Evolutionary conservation across 176 grass and related monocot species (phyloP).

Genomic region (Neostapfia colusana): DNA sequence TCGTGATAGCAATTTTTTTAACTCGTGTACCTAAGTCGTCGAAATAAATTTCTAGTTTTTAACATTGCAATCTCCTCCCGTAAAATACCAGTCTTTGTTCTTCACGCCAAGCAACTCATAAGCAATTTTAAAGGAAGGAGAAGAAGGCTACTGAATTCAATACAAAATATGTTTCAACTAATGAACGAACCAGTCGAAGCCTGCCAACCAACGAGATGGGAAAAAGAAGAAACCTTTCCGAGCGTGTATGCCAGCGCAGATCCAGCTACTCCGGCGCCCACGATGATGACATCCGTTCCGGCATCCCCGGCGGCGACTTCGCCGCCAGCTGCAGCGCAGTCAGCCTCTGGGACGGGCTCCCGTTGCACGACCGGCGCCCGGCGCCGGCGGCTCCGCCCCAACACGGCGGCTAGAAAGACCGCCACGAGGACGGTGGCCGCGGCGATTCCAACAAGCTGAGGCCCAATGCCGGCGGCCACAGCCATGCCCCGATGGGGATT

Average conservation of each 20-base stretch:
- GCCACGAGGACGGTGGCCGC: constrained; percentile 54
- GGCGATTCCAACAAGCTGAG: constrained; percentile 36
- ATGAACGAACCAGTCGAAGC: neutral
- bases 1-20: neutral
- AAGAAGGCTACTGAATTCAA: neutral
- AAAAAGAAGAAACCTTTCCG: constrained; percentile 56
- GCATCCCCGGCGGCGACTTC: constrained; percentile 6
- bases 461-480: neutral
- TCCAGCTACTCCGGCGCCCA: constrained; percentile 92
- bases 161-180: neutral
- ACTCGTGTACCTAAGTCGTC: neutral
- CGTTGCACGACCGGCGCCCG: neutral
- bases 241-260: constrained; percentile 94
- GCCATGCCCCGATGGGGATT: constrained; percentile 45
- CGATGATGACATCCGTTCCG: constrained; percentile 70
- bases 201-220: constrained; percentile 5
- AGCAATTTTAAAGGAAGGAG: neutral
- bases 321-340: constrained; percentile 8
- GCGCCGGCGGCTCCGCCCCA: constrained; percentile 23
- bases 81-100: neutral
- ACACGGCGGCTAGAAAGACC: constrained; percentile 34
- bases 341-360: constrained; percentile 13
- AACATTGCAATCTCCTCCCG: neutral
- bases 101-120: neutral
- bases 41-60: neutral